phyloP scores from a whole-genome alignment of 306 rosid species.

The Pyrus communis region DNA sequence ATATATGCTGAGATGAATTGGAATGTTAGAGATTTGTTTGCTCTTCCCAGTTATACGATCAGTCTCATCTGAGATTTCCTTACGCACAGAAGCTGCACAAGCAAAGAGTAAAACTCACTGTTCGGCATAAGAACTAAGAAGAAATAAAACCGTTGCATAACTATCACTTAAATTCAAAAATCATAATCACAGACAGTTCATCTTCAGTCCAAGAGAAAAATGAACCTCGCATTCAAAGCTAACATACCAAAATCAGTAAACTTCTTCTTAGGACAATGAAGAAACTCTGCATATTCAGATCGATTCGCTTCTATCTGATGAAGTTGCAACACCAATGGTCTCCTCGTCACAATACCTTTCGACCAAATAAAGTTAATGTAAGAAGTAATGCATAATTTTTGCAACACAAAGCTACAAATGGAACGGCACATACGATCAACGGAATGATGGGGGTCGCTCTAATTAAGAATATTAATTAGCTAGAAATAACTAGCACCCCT shows the following conservation, averaged over 20 bases:
- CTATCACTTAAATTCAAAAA: neutral
- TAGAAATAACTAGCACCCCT: neutral
- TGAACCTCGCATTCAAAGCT: conserved; percentile 3
- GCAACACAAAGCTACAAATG: neutral
- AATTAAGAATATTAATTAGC: neutral
- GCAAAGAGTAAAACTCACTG: conserved; percentile 5
- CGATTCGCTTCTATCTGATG: conserved; percentile 68
- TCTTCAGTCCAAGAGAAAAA: neutral
- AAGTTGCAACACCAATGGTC: conserved; percentile 94
- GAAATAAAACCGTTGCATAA: neutral
- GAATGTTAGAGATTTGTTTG: conserved; percentile 82
- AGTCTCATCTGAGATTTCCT: conserved; percentile 93
- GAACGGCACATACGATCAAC: neutral
- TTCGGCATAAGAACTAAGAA: neutral
- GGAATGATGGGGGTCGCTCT: neutral
- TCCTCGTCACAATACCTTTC: conserved; percentile 88
- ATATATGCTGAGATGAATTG: conserved; percentile 96
- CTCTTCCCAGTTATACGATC: conserved; percentile 94
- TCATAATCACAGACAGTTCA: neutral
- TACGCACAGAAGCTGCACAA: conserved; percentile 76
- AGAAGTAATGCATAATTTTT: neutral
- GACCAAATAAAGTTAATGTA: conserved; percentile 4
- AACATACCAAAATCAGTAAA: conserved; percentile 70
- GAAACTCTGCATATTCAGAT: conserved; percentile 92
- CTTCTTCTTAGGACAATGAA: conserved; percentile 77